Base-by-base conservation (phyloP, 805 yeast species). In the Metschnikowia bowlesiae region DNA sequence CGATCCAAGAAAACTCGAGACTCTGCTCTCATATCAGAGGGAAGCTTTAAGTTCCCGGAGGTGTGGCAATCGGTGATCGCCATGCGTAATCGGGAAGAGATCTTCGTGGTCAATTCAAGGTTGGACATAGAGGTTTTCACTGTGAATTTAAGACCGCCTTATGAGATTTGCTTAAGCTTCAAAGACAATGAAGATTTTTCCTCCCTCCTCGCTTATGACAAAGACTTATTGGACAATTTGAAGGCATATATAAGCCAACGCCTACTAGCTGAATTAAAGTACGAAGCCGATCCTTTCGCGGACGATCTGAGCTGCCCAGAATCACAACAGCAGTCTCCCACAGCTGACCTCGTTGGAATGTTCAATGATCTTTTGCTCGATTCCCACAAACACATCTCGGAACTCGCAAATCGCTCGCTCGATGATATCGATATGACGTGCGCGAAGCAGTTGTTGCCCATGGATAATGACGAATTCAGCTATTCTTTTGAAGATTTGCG, bases 51-150 rank as follows among this genome's bases (percentile, higher is more conserved):
- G 39, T 40, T 53, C 52, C 52, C 56, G 6, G 52, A 49, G 30
- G 57, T 54, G 28, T 53, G 58, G 60, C 42, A 46, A 13, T 46
- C 54, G 26, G 50, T 52, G 28, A 47, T 57, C 11, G 40, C 52
- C 32, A 45, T 49, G 52, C 51, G 47, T 16, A 44, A 46, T 10
- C 34, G 42, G 9, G 58, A 62, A 47, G 74, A 71, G 47, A 56
- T 67, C 6, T 72, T 71, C 52, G 64, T 73, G 13, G 72, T 71
- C 8, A 65, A 59, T 30, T 53, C 69, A 13, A 53, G 51, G 9
- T 56, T 73, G 45, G 53, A 54, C 34, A 46, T 68, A 10, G 52
- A 63, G 29, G 56, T 60, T 18, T 62, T 70, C 37, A 38, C 55
- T 1, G 52, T 67, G 2, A 53, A 59, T 35, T 48, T 54, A 46